phyloP scores from a whole-genome alignment of 2,329 filamentous ascomycete genomes.

The Mollisia scopiformis region DNA sequence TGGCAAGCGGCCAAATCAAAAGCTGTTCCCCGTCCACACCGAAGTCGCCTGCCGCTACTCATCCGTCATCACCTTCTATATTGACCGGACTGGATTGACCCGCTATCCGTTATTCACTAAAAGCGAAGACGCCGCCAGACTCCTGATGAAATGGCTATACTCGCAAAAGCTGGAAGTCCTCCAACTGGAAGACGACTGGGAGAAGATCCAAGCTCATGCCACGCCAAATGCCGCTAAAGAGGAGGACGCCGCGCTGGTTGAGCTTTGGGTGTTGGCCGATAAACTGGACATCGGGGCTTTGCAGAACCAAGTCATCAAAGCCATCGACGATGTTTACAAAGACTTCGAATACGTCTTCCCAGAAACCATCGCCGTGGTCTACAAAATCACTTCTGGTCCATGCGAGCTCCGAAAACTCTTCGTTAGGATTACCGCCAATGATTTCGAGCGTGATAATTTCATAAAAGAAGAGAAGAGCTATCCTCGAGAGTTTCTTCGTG shows the following conservation, averaged over 20 bases:
- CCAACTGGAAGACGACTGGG: not conserved
- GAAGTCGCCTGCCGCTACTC: too few relatives aligned
- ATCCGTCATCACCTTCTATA: too few relatives aligned
- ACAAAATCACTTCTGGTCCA: not conserved
- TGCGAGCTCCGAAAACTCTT: not conserved
- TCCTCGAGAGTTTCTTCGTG: too few relatives aligned
- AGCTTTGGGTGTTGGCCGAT: conserved; percentile 17
- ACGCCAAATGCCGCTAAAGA: not conserved
- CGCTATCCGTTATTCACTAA: not conserved
- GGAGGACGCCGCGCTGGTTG: not conserved
- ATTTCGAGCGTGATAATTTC: not conserved
- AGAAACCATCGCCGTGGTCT: not conserved
- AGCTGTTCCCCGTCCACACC: too few relatives aligned
- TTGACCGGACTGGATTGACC: too few relatives aligned
- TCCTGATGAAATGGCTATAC: not conserved
- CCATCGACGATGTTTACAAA: not conserved
- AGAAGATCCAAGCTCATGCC: not conserved
- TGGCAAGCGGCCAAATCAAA: too few relatives aligned
- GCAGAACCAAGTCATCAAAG: conserved; percentile 7
- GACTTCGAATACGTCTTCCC: not conserved
- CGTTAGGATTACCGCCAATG: too few relatives aligned
- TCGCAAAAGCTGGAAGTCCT: not conserved
- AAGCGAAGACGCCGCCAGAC: not conserved
- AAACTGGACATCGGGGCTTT: conserved; percentile 1
- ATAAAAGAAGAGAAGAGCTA: not conserved